These are phyloP conservation scores for Lactifluus echinatus DNA, from an alignment of 768 basidiomycete species.

Conservation along the genomic window DNA sequence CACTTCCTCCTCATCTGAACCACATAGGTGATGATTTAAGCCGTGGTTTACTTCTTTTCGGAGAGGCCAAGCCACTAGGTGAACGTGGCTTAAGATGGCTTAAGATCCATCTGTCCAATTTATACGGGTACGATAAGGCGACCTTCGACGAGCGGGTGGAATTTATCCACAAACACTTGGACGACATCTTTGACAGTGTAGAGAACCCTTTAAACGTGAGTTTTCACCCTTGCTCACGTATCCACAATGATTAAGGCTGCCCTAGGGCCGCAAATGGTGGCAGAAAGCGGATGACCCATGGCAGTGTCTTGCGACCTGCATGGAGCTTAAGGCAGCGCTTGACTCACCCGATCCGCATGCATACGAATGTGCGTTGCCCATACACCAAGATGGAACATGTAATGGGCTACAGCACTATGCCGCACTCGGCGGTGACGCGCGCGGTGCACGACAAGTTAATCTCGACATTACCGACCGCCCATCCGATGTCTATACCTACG, in stretches of 20 bases:
- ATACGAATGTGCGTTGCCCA: slow-evolving; percentile 65
- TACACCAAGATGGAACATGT: slow-evolving; percentile 98
- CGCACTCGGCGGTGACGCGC: slow-evolving; percentile 85
- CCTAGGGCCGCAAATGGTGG: slow-evolving; percentile 81
- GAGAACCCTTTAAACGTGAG: slow-evolving; percentile 66
- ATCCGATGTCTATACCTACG: slow-evolving; percentile 91
- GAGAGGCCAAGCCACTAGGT: slow-evolving; percentile 69
- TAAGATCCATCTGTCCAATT: slow-evolving; percentile 88
- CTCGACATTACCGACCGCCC: slow-evolving; percentile 76
- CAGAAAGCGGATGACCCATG: slow-evolving; percentile 87
- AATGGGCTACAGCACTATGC: slow-evolving; percentile 99
- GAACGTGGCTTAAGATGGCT: slow-evolving; percentile 86
- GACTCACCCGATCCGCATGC: slow-evolving; percentile 52
- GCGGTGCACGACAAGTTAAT: slow-evolving; percentile 90
- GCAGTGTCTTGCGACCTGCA: slow-evolving; percentile 92
- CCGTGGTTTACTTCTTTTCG: slow-evolving; percentile 81
- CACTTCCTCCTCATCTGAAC: slow-evolving; percentile 89
- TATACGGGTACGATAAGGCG: slow-evolving; percentile 92
- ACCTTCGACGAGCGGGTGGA: slow-evolving; percentile 86
- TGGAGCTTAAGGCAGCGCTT: slow-evolving; percentile 77
- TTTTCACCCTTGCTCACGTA: slow-evolving; percentile 9
- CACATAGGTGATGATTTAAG: slow-evolving; percentile 94
- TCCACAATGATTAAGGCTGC: slow-evolving; percentile 3
- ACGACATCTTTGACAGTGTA: slow-evolving; percentile 77
- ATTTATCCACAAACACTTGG: slow-evolving; percentile 64